These are phyloP conservation scores for Wickerhamomyces alni DNA, from an alignment of 805 yeast genomes.

Conservation along the genomic window DNA sequence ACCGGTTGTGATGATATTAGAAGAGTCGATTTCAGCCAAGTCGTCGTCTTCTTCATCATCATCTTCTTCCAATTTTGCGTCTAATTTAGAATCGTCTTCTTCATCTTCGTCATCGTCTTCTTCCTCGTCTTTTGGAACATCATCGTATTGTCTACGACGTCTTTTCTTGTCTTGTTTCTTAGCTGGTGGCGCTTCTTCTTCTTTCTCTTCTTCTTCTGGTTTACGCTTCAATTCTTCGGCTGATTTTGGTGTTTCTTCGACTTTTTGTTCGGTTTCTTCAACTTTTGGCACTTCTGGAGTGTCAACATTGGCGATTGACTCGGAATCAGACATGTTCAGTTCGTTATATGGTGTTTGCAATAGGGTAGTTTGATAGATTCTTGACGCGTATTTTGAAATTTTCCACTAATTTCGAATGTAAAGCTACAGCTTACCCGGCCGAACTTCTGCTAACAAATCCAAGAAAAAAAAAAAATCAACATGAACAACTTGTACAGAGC, in stretches of 20 bases:
- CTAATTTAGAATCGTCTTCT: slow-evolving; percentile 47
- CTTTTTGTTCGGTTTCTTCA: slow-evolving; percentile 7
- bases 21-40: slow-evolving; percentile 68
- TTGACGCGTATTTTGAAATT: too few species aligned
- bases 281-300: slow-evolving; percentile 3
- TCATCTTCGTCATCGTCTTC: slow-evolving; percentile 28
- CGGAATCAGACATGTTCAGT: neutral
- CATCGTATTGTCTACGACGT: slow-evolving; percentile 57
- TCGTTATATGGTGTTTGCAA: too few species aligned
- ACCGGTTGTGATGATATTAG: slow-evolving; percentile 79
- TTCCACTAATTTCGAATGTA: too few species aligned
- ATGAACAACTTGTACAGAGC: too few species aligned
- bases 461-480: neutral
- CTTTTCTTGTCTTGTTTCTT: slow-evolving; percentile 41
- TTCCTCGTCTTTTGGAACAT: slow-evolving; percentile 50
- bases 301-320: too few species aligned
- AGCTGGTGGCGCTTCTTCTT: slow-evolving; percentile 19
- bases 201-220: slow-evolving; percentile 19
- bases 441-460: too few species aligned
- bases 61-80: slow-evolving; percentile 34
- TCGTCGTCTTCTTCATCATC: slow-evolving; percentile 76
- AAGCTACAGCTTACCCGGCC: too few species aligned
- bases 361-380: too few species aligned
- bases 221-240: slow-evolving; percentile 9
- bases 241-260: slow-evolving; percentile 9